Conservation (phyloP, 208 protist genomes). For the Endotrypanum monterogeii region DNA sequence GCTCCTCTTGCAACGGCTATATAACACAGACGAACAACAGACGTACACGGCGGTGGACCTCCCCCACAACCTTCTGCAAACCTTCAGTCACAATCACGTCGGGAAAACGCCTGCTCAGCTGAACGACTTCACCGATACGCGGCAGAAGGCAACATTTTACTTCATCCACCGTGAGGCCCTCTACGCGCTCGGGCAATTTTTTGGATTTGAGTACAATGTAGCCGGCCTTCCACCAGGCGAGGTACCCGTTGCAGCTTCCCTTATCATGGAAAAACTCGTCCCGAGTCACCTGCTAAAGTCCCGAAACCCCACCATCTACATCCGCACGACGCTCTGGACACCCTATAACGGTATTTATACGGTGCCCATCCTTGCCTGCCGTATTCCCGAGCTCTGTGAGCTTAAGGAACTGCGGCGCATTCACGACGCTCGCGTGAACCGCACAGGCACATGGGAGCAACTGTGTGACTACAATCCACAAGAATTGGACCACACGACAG, state of each 20-base stretch:
- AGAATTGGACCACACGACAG: slow-evolving; percentile 80
- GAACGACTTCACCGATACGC: slow-evolving; percentile 73
- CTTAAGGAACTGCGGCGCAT: slow-evolving; percentile 64
- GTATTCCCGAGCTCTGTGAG: slow-evolving; percentile 74
- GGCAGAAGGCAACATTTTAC: slow-evolving; percentile 72
- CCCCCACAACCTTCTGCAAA: slow-evolving; percentile 56
- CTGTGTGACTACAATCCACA: slow-evolving; percentile 69
- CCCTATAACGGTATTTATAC: slow-evolving; percentile 67
- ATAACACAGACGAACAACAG: slow-evolving; percentile 84
- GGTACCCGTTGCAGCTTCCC: slow-evolving; percentile 65
- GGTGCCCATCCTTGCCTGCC: slow-evolving; percentile 53
- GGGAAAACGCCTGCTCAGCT: slow-evolving; percentile 30
- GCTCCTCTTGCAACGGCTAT: slow-evolving; percentile 76
- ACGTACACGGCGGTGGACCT: slow-evolving; percentile 84
- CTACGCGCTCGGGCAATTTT: slow-evolving; percentile 85
- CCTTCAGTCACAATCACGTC: slow-evolving; percentile 50
- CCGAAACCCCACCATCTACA: slow-evolving; percentile 48
- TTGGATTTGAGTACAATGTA: slow-evolving; percentile 71
- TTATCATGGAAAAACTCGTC: slow-evolving; percentile 81
- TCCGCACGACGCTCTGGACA: slow-evolving; percentile 68
- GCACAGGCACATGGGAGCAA: slow-evolving; percentile 74
- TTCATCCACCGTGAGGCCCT: slow-evolving; percentile 87
- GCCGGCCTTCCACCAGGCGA: slow-evolving; percentile 66
- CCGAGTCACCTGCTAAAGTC: slow-evolving; percentile 36
- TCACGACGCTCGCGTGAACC: slow-evolving; percentile 52